Evolutionary conservation across 208 protist genomes (phyloP), one percentile per base, ranked within the genome.

Genomic region (Leishmania amazonensis): DNA sequence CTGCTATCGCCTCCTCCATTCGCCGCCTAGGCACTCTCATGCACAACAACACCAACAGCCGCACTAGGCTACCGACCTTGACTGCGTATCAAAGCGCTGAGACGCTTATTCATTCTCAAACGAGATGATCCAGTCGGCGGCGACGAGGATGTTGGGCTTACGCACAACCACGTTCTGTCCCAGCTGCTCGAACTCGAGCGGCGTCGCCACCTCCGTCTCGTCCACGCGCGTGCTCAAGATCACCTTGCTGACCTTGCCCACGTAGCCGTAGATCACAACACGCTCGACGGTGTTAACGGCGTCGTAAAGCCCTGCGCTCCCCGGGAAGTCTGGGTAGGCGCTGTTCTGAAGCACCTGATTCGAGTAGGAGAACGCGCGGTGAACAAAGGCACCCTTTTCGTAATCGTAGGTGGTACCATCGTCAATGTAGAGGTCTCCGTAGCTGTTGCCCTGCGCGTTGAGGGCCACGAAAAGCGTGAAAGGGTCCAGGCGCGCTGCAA

Each of bases 381-480:
- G 83, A 60, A 86, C 76, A 64, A 89, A 97, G 3, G 71, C 82
- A 13, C 94, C 94, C 0, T 57, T 80, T 42, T 90, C n/a, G 81
- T 93, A 97, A 71, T 90, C 82, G 75, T 92, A 96, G 45, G 88
- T 92, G 42, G 83, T 84, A 9, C 92, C 94, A 49, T 97, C 94
- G 75, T 97, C 94, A 0, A 95, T 76, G 84, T 93, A 97, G 21
- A 97, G 84, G 35, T 95, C 91, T 5, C 94, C 94, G 60, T 81
- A 76, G 78, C 91, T 92, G 80, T 89, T 89, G 51, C 91, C 91
- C 28, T 90, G 68, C 24, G 84, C 87, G 76, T 95, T 89, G 45
- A 99, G 90, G 0, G 97, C 96, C 24, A 99, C 91, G 65, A 89
- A 90, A 19, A 99, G 91, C 1, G 98, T 99, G 83, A 98, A 98